These are phyloP conservation scores for Avena insularis DNA, from an alignment of 176 grass and related monocot genomes.

Conservation along the genomic window DNA sequence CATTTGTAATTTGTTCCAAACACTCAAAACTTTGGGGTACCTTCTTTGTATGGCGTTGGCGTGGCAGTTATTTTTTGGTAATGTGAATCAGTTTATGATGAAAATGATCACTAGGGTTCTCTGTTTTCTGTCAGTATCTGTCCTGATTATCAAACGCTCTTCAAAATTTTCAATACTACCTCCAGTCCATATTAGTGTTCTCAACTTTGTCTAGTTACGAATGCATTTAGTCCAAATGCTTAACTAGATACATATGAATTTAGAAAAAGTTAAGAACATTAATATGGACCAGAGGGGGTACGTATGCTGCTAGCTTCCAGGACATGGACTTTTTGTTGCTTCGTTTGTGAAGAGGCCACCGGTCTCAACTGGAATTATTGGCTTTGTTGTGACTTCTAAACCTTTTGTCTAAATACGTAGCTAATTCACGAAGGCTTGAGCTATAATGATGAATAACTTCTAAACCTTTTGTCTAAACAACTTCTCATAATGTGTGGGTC, in stretches of 20 bases:
- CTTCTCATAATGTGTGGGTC: background rate
- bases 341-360: background rate
- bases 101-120: background rate
- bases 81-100: background rate
- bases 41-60: background rate
- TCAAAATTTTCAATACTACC: background rate
- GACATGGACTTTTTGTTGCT: background rate
- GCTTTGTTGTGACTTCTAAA: background rate
- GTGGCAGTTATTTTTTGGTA: background rate
- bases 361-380: slow-evolving; percentile 11
- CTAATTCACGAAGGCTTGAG: background rate
- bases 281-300: too few species aligned
- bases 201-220: too few species aligned
- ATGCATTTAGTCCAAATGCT: too few species aligned
- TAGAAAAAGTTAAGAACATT: too few species aligned
- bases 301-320: too few species aligned
- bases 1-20: background rate
- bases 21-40: background rate
- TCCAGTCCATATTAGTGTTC: too few species aligned
- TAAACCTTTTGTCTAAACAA: too few species aligned
- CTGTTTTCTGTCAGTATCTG: background rate
- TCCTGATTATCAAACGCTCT: background rate
- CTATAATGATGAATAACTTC: background rate
- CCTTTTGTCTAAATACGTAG: background rate
- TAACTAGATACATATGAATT: too few species aligned